Evolutionary conservation across 495 filamentous ascomycete genomes (phyloP).

Genomic region (Aspergillus egyptiacus): DNA sequence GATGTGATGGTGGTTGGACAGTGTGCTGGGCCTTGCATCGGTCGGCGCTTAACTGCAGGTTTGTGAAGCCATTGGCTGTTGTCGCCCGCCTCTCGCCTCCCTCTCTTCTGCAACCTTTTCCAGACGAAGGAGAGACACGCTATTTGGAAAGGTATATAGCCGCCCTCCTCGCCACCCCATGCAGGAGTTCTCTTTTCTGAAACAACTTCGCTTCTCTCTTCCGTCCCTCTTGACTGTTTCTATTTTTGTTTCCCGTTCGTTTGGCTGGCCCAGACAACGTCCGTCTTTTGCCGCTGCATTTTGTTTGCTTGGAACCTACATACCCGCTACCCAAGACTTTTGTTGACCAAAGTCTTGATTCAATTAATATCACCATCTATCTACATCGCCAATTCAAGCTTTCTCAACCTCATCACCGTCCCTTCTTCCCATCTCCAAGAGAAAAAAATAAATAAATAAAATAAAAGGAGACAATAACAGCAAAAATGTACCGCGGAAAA

Average conservation of each 20-base stretch:
- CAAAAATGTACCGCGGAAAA: constrained; percentile 19
- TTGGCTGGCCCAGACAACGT: constrained; percentile 12
- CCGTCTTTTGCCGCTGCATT: constrained; percentile 10
- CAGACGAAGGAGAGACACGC: too few relatives aligned
- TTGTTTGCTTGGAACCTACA: constrained; percentile 4
- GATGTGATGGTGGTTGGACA: neutral
- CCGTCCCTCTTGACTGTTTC: neutral
- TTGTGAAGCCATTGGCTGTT: constrained; percentile 5
- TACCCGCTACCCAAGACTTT: neutral
- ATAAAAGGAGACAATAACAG: too few relatives aligned
- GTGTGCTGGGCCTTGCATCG: constrained; percentile 1
- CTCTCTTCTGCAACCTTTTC: too few relatives aligned
- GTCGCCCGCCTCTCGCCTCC: too few relatives aligned
- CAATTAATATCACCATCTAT: neutral
- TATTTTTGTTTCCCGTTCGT: constrained; percentile 1
- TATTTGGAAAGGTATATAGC: constrained; percentile 10
- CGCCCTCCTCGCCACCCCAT: constrained; percentile 1
- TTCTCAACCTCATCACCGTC: neutral
- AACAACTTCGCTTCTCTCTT: constrained; percentile 11
- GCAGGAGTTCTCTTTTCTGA: constrained; percentile 8
- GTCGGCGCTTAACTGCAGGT: constrained; percentile 2
- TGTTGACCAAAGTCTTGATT: constrained; percentile 10
- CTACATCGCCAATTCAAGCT: neutral
- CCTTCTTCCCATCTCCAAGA: neutral
- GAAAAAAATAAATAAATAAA: neutral